Percentiles rank a stretch among this genome's conserved stretches.
Evolutionary conservation across 148 eudicot genomes (phyloP).

Genomic region (Mesembryanthemum crystallinum): DNA sequence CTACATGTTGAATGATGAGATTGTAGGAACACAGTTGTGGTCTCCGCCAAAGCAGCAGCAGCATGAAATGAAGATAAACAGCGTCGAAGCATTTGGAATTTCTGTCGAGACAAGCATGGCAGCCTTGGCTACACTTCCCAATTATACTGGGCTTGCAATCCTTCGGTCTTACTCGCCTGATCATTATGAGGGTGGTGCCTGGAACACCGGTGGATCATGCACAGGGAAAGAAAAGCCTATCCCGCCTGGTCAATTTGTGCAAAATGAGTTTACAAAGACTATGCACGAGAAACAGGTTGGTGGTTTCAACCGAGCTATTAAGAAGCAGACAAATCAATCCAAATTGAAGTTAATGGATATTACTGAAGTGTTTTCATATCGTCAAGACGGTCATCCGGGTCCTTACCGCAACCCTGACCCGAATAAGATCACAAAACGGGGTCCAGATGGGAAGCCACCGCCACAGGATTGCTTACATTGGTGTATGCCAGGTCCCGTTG

Average conservation of each 20-base stretch:
- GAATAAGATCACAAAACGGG: constrained; percentile 70
- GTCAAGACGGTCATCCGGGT: constrained; percentile 97
- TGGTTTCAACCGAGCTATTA: constrained; percentile 53
- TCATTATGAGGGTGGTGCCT: constrained; percentile 92
- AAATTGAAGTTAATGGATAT: constrained; percentile 76
- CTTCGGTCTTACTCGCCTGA: constrained; percentile 85
- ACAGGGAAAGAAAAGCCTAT: constrained; percentile 75
- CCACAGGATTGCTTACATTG: constrained; percentile 98
- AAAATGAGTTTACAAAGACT: constrained; percentile 65
- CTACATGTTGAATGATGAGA: constrained; percentile 72
- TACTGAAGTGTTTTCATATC: constrained; percentile 63
- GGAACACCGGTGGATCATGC: constrained; percentile 97
- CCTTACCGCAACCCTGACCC: constrained; percentile 67
- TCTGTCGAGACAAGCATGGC: constrained; percentile 74
- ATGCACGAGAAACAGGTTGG: constrained; percentile 80
- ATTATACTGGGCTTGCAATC: constrained; percentile 70
- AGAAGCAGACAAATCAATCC: constrained; percentile 53
- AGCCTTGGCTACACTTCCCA: constrained; percentile 60
- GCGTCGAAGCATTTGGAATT: constrained; percentile 73
- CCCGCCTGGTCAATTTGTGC: constrained; percentile 49
- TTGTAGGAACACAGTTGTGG: constrained; percentile 91
- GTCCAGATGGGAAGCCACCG: constrained; percentile 80
- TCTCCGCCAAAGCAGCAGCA: constrained; percentile 46
- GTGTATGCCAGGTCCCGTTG: constrained; percentile 99
- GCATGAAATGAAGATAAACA: constrained; percentile 51